These are phyloP conservation scores for Mortierella claussenii DNA, from an alignment of 192 early-diverging fungal genomes.

Conservation along the genomic window DNA sequence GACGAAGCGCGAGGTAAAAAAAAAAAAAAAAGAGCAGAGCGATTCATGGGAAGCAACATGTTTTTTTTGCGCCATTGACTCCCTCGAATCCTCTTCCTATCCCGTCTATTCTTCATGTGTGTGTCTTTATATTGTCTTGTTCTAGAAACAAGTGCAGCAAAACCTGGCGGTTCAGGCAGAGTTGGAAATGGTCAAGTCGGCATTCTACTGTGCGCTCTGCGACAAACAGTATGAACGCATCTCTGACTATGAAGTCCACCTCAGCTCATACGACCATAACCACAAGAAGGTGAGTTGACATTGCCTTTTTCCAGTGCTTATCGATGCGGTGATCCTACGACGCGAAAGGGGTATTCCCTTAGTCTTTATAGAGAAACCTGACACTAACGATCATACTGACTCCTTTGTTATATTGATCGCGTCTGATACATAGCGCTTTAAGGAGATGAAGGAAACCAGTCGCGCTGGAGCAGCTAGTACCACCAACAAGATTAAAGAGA, in stretches of 20 bases:
- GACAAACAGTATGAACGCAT: slow-evolving; percentile 85
- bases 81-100: background rate
- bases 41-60: too few relatives aligned
- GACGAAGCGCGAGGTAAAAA: slow-evolving; percentile 61
- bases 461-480: slow-evolving; percentile 37
- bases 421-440: slow-evolving; percentile 73
- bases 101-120: background rate
- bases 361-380: too few relatives aligned
- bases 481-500: slow-evolving; percentile 64
- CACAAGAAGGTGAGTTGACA: slow-evolving; percentile 78
- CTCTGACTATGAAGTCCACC: slow-evolving; percentile 79
- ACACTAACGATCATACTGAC: too few relatives aligned
- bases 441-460: slow-evolving; percentile 77
- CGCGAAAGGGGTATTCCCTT: too few relatives aligned
- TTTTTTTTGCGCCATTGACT: background rate
- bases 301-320: too few relatives aligned
- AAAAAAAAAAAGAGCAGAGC: too few relatives aligned
- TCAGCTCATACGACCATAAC: slow-evolving; percentile 83
- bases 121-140: background rate
- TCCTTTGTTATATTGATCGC: too few relatives aligned
- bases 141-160: slow-evolving; percentile 59
- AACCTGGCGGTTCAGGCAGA: slow-evolving; percentile 64
- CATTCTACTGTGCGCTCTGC: slow-evolving; percentile 82
- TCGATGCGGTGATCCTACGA: too few relatives aligned
- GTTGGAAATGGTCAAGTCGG: slow-evolving; percentile 69